Base-by-base conservation (phyloP, 768 basidiomycete species). In the Lyophyllum semitale region DNA sequence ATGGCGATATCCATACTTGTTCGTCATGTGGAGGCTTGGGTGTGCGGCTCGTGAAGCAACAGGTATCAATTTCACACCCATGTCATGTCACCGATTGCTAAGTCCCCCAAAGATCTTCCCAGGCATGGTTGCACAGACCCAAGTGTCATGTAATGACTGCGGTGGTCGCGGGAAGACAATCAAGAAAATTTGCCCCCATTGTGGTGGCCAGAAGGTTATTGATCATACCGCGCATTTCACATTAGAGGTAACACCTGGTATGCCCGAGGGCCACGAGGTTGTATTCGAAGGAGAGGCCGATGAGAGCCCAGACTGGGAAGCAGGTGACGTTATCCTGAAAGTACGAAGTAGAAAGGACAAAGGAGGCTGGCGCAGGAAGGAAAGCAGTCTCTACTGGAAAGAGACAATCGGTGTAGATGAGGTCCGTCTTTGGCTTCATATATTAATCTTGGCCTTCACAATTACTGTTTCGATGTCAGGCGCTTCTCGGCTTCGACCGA, bases 271-370 rank as follows among this genome's bases (percentile, higher is more conserved):
- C 1, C 87, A 91, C 64, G 93, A 99, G 69, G 83, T 95, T 33
- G 81, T 95, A 1, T 98, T 95, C 56, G 93, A 97, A 63, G 94
- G 93, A n/a, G 95, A 98, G 68, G 91, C 91, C 42, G 97, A 98
- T 68, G 95, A 99, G 74, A 90, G 80, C 53, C 93, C 93, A 3
- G 97, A 98, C 62, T 97, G 91, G 91, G 95, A 96, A 65, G 77
- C 97, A 6, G 97, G 97, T 8, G 95, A 99, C 72, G 84, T 99
- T 46, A 78, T 98, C 33, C 77, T 98, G 44, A 78, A 94, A 48
- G 87, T 98, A 15, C 77, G 89, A 60, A 95, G 88, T 64, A 81
- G 81, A 71, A 85, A 86, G 62, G 82, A 86, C 55, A 83, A 82
- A 60, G 94, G 93, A 45, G 84, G 87, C 3, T 98, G 89, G 85